Base-by-base conservation (phyloP, 345 rosid genomes). In the Nephelium lappaceum region DNA sequence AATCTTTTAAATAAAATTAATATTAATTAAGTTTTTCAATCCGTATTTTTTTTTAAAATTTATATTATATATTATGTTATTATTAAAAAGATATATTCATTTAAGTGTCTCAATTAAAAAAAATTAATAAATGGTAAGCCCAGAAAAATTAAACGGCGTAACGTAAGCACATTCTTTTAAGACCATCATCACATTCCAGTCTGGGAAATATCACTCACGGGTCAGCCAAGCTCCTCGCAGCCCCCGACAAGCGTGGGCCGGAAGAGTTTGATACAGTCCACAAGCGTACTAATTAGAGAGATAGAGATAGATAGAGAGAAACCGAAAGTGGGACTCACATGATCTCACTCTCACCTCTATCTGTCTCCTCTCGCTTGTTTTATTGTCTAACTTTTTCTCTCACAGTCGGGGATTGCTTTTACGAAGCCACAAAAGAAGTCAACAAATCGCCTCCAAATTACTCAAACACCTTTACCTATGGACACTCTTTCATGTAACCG, bases 301-400 rank as follows among this genome's bases (percentile, higher is more conserved):
- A 55, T 11, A 42, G 43, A 9, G 51, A 11, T 1, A 38, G 16
- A 4, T 11, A 18, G 78, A 25, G 15, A 36, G 64, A 21, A 21
- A 15, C 16, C 57, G n/a, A 58, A 36, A 11, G 88, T 69, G 86
- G 83, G 86, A 24, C 84, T 81, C 86, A 72, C 82, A 38, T 83
- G 84, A 81, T 76, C 83, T 83, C 79, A 68, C 24, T 61, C 65
- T 67, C 60, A 11, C 55, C 27, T 3, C 60, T 24, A 10, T 64
- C 24, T 57, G 6, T 31, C 67, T 38, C 15, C 73, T 66, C 51
- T n/a, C 23, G 36, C 69, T 75, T 57, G 82, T 72, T 78, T 79
- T 72, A 63, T 72, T 63, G 24, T 69, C 38, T 62, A 74, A 69
- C 72, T 60, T 38, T 19, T 53, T 73, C 36, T 15, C 38, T 24